Evolutionary conservation across 768 basidiomycete genomes (phyloP), one percentile per base, ranked within the genome.

Genomic region (Tricholoma sp.): DNA sequence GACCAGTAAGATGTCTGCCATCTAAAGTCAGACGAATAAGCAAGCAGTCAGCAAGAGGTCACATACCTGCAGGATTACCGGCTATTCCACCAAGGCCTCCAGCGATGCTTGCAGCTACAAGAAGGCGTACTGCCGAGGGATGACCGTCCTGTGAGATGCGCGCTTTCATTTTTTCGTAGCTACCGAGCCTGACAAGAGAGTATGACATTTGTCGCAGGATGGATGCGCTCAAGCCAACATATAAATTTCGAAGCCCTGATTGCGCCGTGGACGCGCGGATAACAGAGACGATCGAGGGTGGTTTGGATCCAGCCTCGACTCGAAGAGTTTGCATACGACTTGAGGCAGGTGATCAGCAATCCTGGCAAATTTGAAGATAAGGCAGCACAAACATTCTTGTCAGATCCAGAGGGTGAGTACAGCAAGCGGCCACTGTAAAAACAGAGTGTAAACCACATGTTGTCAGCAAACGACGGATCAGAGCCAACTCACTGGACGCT

Each of bases 121-220:
- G 74, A 28, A 90, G 75, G 31, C 77, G 72, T n/a, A 72, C 62
- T 0, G 81, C 71, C 6, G 82, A 82, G n/a, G 84, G 76, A 10
- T 73, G 76, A 3, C 82, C 78, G 32, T 77, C 69, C 58, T 68
- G 66, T 11, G 82, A 78, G 49, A 91, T 66, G 12, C 72, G 72
- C 17, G 73, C 70, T 65, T 92, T 92, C 66, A 89, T 77, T 52
- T 84, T 82, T 64, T 95, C 93, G 65, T 94, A 94, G 18, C 77
- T 81, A 20, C 92, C 92, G 31, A 94, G 73, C 32, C 93, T 84
- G 53, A 92, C 89, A 47, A 94, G 82, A 0, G 91, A 91, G 65
- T 95, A 95, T 9, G 91, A 86, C 91, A 94, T 93, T 72, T 95
- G 93, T 52, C 93, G 81, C 69, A 94, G 76, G 20, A 93, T 70